Evolutionary conservation across 805 yeast species (phyloP).

Genomic region (Lachancea dasiensis): DNA sequence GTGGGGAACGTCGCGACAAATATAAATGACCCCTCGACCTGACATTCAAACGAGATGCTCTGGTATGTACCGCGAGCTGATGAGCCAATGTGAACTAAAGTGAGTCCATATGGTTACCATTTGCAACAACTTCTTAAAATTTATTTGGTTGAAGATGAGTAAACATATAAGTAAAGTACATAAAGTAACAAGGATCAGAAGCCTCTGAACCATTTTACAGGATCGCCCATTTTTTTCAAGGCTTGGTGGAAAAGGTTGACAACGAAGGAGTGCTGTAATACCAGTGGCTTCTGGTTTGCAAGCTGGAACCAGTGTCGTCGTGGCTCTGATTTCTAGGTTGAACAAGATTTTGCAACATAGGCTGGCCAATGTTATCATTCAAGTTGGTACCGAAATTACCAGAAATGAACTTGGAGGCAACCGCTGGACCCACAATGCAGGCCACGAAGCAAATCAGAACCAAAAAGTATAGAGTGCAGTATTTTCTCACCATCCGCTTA

Average conservation of each 20-base stretch:
- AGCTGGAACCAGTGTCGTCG: conserved; percentile 69
- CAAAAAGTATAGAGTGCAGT: conserved; percentile 71
- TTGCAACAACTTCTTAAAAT: not conserved
- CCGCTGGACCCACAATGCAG: conserved; percentile 87
- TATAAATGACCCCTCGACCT: too few relatives aligned
- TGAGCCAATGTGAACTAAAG: too few relatives aligned
- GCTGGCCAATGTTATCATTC: conserved; percentile 30
- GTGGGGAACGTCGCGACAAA: too few relatives aligned
- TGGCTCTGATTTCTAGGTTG: conserved; percentile 81
- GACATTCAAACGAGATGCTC: too few relatives aligned
- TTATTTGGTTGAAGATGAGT: not conserved
- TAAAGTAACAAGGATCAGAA: conserved; percentile 3
- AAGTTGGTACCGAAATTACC: conserved; percentile 24
- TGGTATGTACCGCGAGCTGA: too few relatives aligned
- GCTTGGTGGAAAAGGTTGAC: conserved; percentile 53
- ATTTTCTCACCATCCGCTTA: conserved; percentile 95
- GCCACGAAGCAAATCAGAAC: conserved; percentile 66
- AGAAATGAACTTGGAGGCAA: conserved; percentile 55
- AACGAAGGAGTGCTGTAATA: conserved; percentile 49
- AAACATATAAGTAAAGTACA: conserved; percentile 6
- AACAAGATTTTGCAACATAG: conserved; percentile 55
- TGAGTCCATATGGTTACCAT: too few relatives aligned
- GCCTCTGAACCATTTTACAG: not conserved
- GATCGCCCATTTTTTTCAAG: conserved; percentile 13
- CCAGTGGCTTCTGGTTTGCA: conserved; percentile 31